These are phyloP conservation scores for Lachnellula hyalina DNA, from an alignment of 2,329 filamentous ascomycete genomes.

Conservation along the genomic window DNA sequence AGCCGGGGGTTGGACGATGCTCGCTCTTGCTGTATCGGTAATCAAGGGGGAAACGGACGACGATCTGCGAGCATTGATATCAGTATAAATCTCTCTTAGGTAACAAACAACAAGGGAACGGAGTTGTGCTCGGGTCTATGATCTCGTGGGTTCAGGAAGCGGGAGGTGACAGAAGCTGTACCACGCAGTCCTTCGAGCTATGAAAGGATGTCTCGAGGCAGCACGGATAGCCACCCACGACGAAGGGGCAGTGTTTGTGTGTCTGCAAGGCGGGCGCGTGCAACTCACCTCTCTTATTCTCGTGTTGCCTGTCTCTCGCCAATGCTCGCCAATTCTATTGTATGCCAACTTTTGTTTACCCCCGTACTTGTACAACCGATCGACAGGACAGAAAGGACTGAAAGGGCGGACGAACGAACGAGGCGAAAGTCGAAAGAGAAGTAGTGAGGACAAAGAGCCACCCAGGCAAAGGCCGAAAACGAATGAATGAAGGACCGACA, in stretches of 20 bases:
- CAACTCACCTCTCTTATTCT: constrained; percentile 18
- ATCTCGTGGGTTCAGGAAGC: constrained; percentile 22
- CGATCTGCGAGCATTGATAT: constrained; percentile 20
- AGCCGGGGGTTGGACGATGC: constrained; percentile 11
- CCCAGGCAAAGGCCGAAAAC: constrained; percentile 4
- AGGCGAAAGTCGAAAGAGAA: constrained; percentile 1
- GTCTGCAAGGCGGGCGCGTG: constrained; percentile 20
- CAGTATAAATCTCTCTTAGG: constrained; percentile 11
- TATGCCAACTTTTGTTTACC: constrained; percentile 10
- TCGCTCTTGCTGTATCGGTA: constrained; percentile 3
- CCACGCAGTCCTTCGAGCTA: constrained; percentile 19
- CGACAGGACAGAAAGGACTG: constrained; percentile 20
- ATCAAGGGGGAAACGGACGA: constrained; percentile 1
- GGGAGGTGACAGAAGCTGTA: constrained; percentile 16
- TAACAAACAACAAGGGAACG: constrained; percentile 13
- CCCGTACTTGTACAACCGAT: constrained; percentile 13
- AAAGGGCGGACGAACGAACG: constrained; percentile 3
- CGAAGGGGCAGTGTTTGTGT: constrained; percentile 21
- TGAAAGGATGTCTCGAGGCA: constrained; percentile 23
- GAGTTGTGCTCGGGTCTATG: constrained; percentile 13
- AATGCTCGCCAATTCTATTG: constrained; percentile 9
- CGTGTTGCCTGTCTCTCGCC: constrained; percentile 15
- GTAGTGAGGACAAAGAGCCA: background rate
- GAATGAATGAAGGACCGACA: background rate
- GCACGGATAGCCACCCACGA: constrained; percentile 12